Conservation (phyloP, 805 yeast species). For the Kodamaea hsintzibuensis region DNA sequence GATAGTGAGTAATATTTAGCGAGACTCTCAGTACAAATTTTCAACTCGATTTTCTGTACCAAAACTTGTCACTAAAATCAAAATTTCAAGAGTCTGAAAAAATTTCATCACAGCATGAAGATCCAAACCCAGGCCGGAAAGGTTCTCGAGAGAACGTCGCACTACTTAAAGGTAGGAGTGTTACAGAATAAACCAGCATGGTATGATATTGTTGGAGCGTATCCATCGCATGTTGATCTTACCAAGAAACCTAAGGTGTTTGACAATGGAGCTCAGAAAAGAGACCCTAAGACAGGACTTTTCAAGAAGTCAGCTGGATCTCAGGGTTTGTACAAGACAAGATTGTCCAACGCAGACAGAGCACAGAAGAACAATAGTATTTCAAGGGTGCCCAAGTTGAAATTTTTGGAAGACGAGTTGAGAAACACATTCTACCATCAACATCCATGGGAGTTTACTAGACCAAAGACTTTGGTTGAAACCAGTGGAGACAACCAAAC, state of each 20-base stretch:
- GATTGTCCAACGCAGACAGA: conserved; percentile 38
- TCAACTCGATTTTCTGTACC: not conserved
- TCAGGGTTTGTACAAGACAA: conserved; percentile 45
- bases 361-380: conserved; percentile 41
- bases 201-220: conserved; percentile 79
- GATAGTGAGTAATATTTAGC: not conserved
- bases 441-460: conserved; percentile 97
- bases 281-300: conserved; percentile 28
- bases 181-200: conserved; percentile 77
- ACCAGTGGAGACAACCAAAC: conserved; percentile 59
- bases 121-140: conserved; percentile 69
- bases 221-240: conserved; percentile 75
- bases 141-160: conserved; percentile 79
- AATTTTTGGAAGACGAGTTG: conserved; percentile 74
- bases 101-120: conserved; percentile 44
- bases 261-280: conserved; percentile 22
- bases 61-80: not conserved
- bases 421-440: conserved; percentile 82
- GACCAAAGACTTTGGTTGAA: conserved; percentile 84
- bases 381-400: conserved; percentile 53
- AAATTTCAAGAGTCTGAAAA: not conserved
- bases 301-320: conserved; percentile 17
- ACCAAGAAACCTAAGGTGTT: conserved; percentile 44
- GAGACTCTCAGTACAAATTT: not conserved
- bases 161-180: conserved; percentile 69